Percentiles rank a stretch among this genome's conserved stretches.
Conservation (phyloP, 164 flowering plant genomes). For the Litsea cubeba region DNA sequence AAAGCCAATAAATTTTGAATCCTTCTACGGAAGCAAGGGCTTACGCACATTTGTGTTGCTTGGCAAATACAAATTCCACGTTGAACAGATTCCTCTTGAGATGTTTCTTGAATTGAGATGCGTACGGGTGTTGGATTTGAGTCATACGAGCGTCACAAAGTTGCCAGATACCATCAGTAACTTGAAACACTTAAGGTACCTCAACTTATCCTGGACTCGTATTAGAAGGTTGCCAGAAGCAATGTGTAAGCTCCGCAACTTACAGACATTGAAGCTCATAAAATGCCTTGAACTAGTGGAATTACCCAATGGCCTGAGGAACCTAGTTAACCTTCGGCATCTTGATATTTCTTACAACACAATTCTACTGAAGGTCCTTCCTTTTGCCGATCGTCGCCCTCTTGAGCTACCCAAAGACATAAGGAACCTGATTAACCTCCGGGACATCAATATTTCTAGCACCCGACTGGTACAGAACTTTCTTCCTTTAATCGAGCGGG, state of each 20-base stretch:
- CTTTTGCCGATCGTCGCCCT: not conserved
- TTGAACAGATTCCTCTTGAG: not conserved
- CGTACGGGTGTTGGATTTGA: slow-evolving; percentile 8
- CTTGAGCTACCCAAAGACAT: not conserved
- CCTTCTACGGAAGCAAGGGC: not conserved
- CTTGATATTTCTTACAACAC: not conserved
- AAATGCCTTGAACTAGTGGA: not conserved
- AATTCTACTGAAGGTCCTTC: not conserved
- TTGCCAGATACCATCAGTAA: slow-evolving; percentile 7
- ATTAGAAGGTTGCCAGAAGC: slow-evolving; percentile 8
- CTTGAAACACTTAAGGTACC: slow-evolving; percentile 11
- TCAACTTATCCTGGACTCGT: slow-evolving; percentile 4
- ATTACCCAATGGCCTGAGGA: slow-evolving; percentile 8
- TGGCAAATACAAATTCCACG: no score
- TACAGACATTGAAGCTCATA: not conserved
- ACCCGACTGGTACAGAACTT: not conserved
- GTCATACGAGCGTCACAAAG: not conserved
- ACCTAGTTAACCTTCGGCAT: slow-evolving; percentile 9
- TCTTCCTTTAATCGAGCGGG: no score
- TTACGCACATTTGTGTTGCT: slow-evolving; percentile 2
- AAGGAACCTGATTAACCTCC: not conserved
- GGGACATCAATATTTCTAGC: not conserved
- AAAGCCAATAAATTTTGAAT: not conserved
- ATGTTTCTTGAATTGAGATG: not conserved
- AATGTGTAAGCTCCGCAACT: not conserved